Base-by-base conservation (phyloP, 2,329 filamentous ascomycete species). In the Alternaria solani region DNA sequence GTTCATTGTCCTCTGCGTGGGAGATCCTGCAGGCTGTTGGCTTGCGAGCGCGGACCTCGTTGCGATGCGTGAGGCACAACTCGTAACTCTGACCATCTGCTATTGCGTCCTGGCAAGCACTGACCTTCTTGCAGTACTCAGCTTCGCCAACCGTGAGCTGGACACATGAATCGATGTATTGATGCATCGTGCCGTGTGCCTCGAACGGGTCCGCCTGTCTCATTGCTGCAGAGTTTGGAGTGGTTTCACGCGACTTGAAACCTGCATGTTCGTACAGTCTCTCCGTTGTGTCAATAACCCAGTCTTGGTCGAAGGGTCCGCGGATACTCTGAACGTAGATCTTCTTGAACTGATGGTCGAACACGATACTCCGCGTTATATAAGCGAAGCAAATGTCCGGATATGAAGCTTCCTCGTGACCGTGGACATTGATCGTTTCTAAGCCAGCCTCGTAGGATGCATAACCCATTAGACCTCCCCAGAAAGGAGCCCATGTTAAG, bases 381-480 rank as follows among this genome's bases (percentile, higher is more conserved):
- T 93, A 95, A 1, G 88, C 84, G 60, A 96, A 87, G 72, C 88
- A 91, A 23, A 94, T 81, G 74, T 96, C 93, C 0, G 92, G 89
- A 11, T 67, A 66, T 1, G 59, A 38, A 3, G 67, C 61, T 34
- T 66, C 86, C 81, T 38, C 77, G 69, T 56, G 65, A 32, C 79
- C 68, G 2, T 78, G 65, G 23, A 90, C 81, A 51, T 81, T 78
- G 55, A 88, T 88, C 18, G 84, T 87, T 65, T 84, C 81, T 1
- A 96, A 81, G 0, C 92, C 92, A 74, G 93, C 87, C 76, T 97
- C 93, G 62, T 97, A 96, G 0, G 91, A 93, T 51, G 93, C 85
- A 70, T 90, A 96, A 0, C 93, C 93, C 79, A 96, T 87, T 60
- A 96, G 89, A 0, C 93, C 93, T 52, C 92, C 93, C 78, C 91